Evolutionary conservation across 2,329 filamentous ascomycete genomes (phyloP).

Genomic region (Colletotrichum tropicale): DNA sequence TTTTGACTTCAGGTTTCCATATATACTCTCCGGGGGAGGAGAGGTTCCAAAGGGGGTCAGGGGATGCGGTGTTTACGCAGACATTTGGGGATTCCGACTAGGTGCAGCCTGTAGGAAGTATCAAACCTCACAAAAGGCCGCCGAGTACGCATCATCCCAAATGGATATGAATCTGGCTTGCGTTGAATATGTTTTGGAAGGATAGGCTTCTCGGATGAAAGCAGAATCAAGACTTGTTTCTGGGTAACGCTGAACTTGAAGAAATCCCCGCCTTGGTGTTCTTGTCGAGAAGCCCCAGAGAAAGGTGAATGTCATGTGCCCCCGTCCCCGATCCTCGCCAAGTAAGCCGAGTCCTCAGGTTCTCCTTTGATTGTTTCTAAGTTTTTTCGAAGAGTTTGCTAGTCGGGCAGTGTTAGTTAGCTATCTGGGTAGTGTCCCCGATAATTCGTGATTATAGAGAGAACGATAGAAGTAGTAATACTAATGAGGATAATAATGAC

Average conservation of each 20-base stretch:
- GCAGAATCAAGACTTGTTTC: not conserved
- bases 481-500: too few relatives aligned
- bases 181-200: not conserved
- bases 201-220: not conserved
- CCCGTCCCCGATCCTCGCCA: not conserved
- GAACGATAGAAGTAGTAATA: too few relatives aligned
- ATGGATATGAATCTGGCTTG: not conserved
- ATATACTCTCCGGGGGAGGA: not conserved
- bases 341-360: not conserved
- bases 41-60: not conserved
- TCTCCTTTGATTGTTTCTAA: not conserved
- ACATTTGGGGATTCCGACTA: not conserved
- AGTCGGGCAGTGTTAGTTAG: too few relatives aligned
- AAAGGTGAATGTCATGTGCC: not conserved
- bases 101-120: not conserved
- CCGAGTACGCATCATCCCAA: not conserved
- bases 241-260: not conserved
- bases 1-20: constrained; percentile 63
- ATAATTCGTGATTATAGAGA: too few relatives aligned
- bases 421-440: too few relatives aligned
- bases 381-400: not conserved
- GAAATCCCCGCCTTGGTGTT: not conserved
- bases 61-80: not conserved
- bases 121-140: not conserved
- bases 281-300: not conserved